Conservation (phyloP, 2,329 filamentous ascomycete genomes). For the Trichoderma harzianum region DNA sequence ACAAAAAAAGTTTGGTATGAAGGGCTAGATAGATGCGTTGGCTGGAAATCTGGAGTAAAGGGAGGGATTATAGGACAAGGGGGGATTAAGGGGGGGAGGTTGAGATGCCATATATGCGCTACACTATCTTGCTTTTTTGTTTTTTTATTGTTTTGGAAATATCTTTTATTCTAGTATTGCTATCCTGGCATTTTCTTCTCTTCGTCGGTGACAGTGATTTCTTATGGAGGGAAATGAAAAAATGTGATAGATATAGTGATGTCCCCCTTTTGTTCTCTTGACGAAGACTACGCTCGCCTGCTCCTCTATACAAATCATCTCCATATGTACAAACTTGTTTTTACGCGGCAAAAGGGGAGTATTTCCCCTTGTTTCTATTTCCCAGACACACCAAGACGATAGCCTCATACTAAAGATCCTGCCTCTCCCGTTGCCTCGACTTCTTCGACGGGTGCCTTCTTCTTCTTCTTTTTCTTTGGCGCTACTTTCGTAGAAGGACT, state of each 20-base stretch:
- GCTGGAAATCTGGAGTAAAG: slow-evolving; percentile 10
- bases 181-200: background rate
- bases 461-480: slow-evolving; percentile 50
- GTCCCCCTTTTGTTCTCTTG: background rate
- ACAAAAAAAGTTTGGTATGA: slow-evolving; percentile 8
- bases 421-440: slow-evolving; percentile 27
- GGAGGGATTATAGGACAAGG: background rate
- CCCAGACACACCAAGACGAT: background rate
- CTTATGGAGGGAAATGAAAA: background rate
- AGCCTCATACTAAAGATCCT: background rate
- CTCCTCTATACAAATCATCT: background rate
- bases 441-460: slow-evolving; percentile 31
- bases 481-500: slow-evolving; percentile 20
- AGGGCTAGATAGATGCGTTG: slow-evolving; percentile 9
- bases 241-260: background rate
- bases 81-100: background rate
- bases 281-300: background rate
- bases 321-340: background rate
- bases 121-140: slow-evolving; percentile 3
- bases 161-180: background rate
- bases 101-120: slow-evolving; percentile 9
- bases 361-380: background rate
- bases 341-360: no score
- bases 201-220: background rate
- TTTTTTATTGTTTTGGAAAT: background rate